phyloP scores from a whole-genome alignment of 2,329 filamentous ascomycete genomes.

The Verticillium alfalfae region DNA sequence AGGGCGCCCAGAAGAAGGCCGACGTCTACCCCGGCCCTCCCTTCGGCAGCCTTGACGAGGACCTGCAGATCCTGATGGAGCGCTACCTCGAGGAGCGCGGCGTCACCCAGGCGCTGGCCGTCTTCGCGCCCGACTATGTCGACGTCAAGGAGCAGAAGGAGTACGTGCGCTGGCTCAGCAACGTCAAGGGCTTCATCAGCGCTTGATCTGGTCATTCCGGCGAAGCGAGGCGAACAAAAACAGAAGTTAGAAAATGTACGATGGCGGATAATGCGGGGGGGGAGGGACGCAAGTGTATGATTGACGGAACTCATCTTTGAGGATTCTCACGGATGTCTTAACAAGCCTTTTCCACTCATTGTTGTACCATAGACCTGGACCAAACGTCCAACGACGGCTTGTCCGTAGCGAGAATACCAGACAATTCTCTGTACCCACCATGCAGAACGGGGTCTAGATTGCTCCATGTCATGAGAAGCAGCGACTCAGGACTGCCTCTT shows the following conservation, averaged over 20 bases:
- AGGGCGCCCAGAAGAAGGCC: conserved; percentile 70
- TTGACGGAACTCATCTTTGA: background rate
- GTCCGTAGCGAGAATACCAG: background rate
- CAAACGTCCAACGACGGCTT: background rate
- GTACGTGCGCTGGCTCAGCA: conserved; percentile 85
- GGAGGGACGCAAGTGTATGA: background rate
- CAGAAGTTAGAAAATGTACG: background rate
- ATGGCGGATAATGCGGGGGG: background rate
- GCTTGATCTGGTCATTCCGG: conserved; percentile 38
- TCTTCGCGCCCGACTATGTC: conserved; percentile 94
- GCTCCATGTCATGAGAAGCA: too few species aligned
- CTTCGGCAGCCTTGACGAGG: conserved; percentile 92
- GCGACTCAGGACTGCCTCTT: too few species aligned
- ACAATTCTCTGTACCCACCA: background rate
- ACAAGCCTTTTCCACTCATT: background rate
- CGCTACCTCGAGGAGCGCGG: conserved; percentile 92
- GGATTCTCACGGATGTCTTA: background rate
- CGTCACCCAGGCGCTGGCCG: conserved; percentile 76
- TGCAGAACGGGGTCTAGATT: too few species aligned
- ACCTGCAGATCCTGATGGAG: conserved; percentile 88
- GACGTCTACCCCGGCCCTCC: conserved; percentile 84
- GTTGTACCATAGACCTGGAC: background rate
- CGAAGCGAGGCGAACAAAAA: background rate
- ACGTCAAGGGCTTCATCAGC: conserved; percentile 80
- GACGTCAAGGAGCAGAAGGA: conserved; percentile 98